Percentiles rank a stretch among this genome's conserved stretches.
These are phyloP conservation scores for Fusarium sp. DNA, from an alignment of 2,329 filamentous ascomycete genomes.

Conservation along the genomic window DNA sequence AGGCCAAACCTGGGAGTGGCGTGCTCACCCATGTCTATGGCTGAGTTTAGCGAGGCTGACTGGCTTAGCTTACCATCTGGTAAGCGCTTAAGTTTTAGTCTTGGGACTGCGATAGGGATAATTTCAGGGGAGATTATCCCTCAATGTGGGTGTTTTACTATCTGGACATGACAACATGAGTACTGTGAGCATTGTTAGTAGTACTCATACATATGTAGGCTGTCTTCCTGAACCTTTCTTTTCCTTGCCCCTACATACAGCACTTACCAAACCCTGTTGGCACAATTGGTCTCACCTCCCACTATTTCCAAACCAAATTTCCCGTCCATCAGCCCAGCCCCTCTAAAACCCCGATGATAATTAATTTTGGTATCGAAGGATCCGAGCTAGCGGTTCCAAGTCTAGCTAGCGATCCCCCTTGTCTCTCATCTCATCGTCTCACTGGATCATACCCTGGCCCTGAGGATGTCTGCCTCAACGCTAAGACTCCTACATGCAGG, in stretches of 20 bases:
- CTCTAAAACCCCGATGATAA: not conserved
- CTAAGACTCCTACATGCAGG: conserved; percentile 10
- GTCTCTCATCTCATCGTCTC: not conserved
- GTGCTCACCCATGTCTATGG: not conserved
- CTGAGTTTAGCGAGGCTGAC: conserved; percentile 10
- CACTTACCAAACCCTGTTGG: not conserved
- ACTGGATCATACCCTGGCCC: conserved; percentile 23
- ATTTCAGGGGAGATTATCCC: not conserved
- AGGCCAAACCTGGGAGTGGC: conserved; percentile 16
- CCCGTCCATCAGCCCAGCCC: not conserved
- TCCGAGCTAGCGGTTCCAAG: conserved; percentile 11
- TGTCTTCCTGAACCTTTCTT: not conserved
- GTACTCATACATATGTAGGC: not conserved
- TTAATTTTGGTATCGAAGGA: conserved; percentile 27
- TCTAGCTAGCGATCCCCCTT: conserved; percentile 15
- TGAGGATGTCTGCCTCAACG: conserved; percentile 20
- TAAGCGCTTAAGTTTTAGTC: conserved; percentile 2
- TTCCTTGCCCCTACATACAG: not conserved
- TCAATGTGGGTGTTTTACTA: not conserved
- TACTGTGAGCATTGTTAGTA: too few species aligned
- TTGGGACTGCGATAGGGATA: not conserved
- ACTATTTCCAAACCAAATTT: not conserved
- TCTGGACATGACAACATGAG: too few species aligned
- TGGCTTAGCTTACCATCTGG: not conserved
- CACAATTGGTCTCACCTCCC: not conserved